Percentiles rank a stretch among this genome's conserved stretches.
These are phyloP conservation scores for Colletotrichum liriopes DNA, from an alignment of 2,329 filamentous ascomycete species.

Conservation along the genomic window DNA sequence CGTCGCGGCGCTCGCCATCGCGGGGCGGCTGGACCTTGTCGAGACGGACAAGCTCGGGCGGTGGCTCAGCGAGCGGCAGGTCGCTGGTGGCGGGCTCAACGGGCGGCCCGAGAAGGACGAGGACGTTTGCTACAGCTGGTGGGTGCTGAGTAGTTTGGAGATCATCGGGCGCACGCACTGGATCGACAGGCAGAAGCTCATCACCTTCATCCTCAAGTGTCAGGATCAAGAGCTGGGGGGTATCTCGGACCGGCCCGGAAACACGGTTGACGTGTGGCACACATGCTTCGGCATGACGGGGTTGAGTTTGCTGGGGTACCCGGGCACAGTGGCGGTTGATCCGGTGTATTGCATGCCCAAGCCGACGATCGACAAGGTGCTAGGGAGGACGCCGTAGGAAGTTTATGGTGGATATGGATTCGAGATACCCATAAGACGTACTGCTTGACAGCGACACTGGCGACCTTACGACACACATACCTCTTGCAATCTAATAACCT, in stretches of 20 bases:
- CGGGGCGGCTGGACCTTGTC: conserved; percentile 84
- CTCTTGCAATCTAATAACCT: conserved; percentile 83
- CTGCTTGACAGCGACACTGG: neutral
- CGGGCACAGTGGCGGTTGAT: conserved; percentile 85
- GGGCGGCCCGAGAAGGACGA: conserved; percentile 95
- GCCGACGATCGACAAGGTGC: conserved; percentile 73
- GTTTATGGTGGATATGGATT: neutral
- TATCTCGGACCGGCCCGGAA: conserved; percentile 89
- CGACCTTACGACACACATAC: conserved; percentile 39
- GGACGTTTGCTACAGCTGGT: conserved; percentile 99
- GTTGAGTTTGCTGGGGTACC: conserved; percentile 85
- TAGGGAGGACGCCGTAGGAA: conserved; percentile 50
- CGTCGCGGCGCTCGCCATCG: conserved; percentile 88
- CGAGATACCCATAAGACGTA: neutral
- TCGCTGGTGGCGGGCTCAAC: conserved; percentile 90
- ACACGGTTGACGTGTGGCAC: conserved; percentile 98
- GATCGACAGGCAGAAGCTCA: conserved; percentile 89
- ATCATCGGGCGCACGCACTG: conserved; percentile 92
- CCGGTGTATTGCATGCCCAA: conserved; percentile 90
- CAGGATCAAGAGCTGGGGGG: conserved; percentile 90
- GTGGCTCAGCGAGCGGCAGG: conserved; percentile 95
- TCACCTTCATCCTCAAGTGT: conserved; percentile 86
- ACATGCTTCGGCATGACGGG: conserved; percentile 92
- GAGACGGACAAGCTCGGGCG: conserved; percentile 85
- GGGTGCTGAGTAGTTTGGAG: conserved; percentile 92